Percentiles rank a stretch among this genome's conserved stretches.
These are phyloP conservation scores for Parathielavia hyrcaniae DNA, from an alignment of 495 filamentous ascomycete genomes.

Conservation along the genomic window DNA sequence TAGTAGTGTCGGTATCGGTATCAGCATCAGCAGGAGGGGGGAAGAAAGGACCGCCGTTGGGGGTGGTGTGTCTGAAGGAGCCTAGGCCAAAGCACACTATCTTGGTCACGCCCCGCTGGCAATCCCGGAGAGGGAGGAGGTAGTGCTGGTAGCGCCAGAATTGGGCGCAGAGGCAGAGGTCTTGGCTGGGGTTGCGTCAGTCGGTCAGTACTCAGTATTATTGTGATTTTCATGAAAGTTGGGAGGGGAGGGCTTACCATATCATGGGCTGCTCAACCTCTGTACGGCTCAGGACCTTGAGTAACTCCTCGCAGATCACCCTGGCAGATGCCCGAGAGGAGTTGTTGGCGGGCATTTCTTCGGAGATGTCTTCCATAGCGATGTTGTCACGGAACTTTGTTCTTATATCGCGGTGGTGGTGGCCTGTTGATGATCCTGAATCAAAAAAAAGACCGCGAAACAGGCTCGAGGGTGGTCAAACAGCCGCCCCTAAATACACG, in stretches of 20 bases:
- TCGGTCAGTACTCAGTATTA: too few relatives aligned
- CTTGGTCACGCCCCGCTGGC: slow-evolving; percentile 19
- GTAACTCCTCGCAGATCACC: slow-evolving; percentile 15
- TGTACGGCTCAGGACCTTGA: slow-evolving; percentile 13
- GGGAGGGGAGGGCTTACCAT: not conserved
- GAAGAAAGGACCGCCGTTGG: slow-evolving; percentile 7
- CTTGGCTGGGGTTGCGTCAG: not conserved
- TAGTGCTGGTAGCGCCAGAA: slow-evolving; percentile 11
- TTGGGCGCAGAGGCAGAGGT: slow-evolving; percentile 10
- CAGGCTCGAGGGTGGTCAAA: too few relatives aligned
- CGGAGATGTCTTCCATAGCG: not conserved
- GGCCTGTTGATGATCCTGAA: too few relatives aligned
- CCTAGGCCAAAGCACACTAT: slow-evolving; percentile 16
- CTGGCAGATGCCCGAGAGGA: not conserved
- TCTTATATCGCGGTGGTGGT: too few relatives aligned
- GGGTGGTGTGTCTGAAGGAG: slow-evolving; percentile 7
- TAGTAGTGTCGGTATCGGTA: not conserved
- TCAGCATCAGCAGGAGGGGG: not conserved
- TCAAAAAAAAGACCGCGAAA: not conserved
- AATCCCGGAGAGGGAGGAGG: slow-evolving; percentile 8
- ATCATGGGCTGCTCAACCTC: slow-evolving; percentile 13
- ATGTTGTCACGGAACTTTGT: not conserved
- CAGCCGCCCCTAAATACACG: too few relatives aligned
- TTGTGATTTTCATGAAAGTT: not conserved
- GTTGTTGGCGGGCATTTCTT: not conserved